Evolutionary conservation across 208 protist genomes (phyloP), one percentile per base, ranked within the genome.

Genomic region (Novymonas esmeraldas): DNA sequence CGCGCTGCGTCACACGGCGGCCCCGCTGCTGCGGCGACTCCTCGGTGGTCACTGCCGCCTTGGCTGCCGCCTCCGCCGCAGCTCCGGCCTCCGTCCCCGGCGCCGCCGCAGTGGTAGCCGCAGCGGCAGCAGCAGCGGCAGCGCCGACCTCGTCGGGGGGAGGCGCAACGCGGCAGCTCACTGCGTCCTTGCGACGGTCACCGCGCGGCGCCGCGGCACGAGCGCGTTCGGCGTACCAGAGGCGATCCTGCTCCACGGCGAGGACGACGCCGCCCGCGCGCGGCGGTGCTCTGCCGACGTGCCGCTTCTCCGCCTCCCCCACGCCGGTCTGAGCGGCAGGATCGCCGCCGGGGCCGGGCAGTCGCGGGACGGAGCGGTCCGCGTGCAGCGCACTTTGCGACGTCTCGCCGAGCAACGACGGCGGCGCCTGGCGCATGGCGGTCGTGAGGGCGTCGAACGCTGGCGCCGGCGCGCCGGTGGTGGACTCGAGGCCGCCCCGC

Each of bases 201-300:
- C 45, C 41, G 5, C 48, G 52, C 31, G 16, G 39, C 20, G 31
- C 9, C 42, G 24, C 2, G 11, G 51, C 56, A 34, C 34, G 33
- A 4, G 42, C 31, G 24, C 70, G 70, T 18, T 69, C 70, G 39
- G 26, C 51, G 48, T 2, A 60, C 52, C 20, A 44, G 9, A 69
- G 61, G 20, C 41, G 62, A 50, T 76, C 70, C 41, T 69, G 60
- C 70, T 76, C 70, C 10, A 76, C 70, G 3, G 48, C 45, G 24
- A 76, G n/a, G 45, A 76, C 48, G 0, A 24, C 48, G 13, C 56
- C 63, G 22, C 33, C 29, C 22, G n/a, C 20, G 6, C 45, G 69
- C 13, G 45, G 46, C 2, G 42, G 57, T 29, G 18, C 41, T 33
- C 36, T 54, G 18, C 20, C 22, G 11, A 18, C 31, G 13, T 50